Evolutionary conservation across 2,329 filamentous ascomycete species (phyloP).

Genomic region (Trichoderma arundinaceum): DNA sequence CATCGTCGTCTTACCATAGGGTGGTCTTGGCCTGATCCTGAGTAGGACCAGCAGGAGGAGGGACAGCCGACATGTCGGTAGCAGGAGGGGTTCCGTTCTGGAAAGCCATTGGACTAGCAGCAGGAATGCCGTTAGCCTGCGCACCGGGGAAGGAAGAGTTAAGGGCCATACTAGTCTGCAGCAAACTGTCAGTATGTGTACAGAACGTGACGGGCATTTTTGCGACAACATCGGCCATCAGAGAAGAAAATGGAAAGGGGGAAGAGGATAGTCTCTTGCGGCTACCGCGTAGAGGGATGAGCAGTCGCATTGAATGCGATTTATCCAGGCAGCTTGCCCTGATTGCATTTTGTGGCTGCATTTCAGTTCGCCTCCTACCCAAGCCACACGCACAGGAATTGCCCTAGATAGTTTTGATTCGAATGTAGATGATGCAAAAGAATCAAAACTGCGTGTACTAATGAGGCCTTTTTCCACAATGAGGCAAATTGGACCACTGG

Average conservation of each 20-base stretch:
- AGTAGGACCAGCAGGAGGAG: constrained; percentile 43
- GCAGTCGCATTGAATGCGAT: background rate
- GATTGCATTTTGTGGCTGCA: background rate
- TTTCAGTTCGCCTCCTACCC: background rate
- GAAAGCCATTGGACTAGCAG: constrained; percentile 45
- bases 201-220: background rate
- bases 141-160: constrained; percentile 42
- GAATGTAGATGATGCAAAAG: background rate
- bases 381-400: background rate
- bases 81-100: constrained; percentile 50
- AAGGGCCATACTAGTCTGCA: constrained; percentile 43
- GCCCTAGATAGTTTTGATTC: background rate
- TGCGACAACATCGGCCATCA: background rate
- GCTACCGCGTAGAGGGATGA: background rate
- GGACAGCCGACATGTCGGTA: constrained; percentile 45
- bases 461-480: background rate
- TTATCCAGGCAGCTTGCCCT: background rate
- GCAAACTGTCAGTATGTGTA: background rate
- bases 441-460: background rate
- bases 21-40: constrained; percentile 62
- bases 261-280: background rate
- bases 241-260: background rate
- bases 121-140: constrained; percentile 43
- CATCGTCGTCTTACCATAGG: constrained; percentile 55
- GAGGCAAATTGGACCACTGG: background rate